Base-by-base conservation (phyloP, 116 monocot genomes). In the Iris pallida region DNA sequence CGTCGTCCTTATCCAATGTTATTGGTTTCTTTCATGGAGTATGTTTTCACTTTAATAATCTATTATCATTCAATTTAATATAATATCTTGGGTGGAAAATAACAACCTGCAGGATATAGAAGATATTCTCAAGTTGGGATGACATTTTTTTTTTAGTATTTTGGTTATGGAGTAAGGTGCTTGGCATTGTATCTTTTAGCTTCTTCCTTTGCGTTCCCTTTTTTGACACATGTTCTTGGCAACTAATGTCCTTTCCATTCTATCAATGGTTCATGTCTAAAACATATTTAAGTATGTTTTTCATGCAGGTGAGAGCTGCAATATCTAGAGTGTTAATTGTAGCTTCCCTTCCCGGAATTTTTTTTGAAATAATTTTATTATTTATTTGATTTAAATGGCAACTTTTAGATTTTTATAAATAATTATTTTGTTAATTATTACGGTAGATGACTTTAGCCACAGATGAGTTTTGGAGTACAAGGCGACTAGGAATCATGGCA, bases 11-110 rank as follows among this genome's bases (percentile, higher is more conserved):
- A 58, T 75, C 90, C 43, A 92, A 97, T 80, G 83, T 79, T 45
- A 81, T 97, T 73, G 82, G 89, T 54, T 90, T 85, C 57, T 92
- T 97, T 60, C 89, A 87, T 8, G 97, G 92, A 81, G 97, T 97
- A 85, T 20, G 78, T 41, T 41, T 61, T 57, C 53, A 5, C 67
- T 54, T 7, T 65, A 55, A 12, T 53, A n/a, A 42, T 70, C 49
- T 53, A 49, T 57, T 45, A 16, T 41, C 40, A 64, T 53, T 16
- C 15, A 64, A 45, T 46, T 40, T 16, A 51, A 47, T 43, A 14
- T 53, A 7, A 17, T 12, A 20, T 64, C 19, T 15, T 53, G 30
- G 13, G 40, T 30, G 30, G 0, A 15, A 54, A 54, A n/a, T 5
- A 15, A 54, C 5, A 4, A 54, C 54, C 16, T 14, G 54, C 4